Evolutionary conservation across 2,329 filamentous ascomycete genomes (phyloP), one percentile per base, ranked within the genome.

Genomic region (Daldinia sp.): DNA sequence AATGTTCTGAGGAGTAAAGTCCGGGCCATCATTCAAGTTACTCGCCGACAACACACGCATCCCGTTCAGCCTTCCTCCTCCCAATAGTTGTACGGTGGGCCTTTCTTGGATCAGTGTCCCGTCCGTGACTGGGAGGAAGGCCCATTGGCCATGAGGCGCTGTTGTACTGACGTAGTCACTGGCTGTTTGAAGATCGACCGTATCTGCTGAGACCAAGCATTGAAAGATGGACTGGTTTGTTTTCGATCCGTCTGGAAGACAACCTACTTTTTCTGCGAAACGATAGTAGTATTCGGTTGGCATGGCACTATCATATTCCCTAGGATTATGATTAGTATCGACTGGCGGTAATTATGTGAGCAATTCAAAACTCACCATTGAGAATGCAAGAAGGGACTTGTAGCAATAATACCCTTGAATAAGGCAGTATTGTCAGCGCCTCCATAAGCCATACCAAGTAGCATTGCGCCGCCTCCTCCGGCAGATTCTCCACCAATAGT

Each of bases 401-500:
- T 73, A 1, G 77, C 71, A 41, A 82, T 80, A 12, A 78, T 70
- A 18, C 76, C 84, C 5, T 74, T 78, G 74, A 89, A 89, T 0
- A 89, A 78, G 0, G 74, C 68, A 26, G 81, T 80, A 4, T 81
- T 78, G 0, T 78, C 79, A 7, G 79, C 80, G 1, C 81, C 81
- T 12, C 82, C 82, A 2, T 84, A 81, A 30, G 87, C 83, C 18
- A 85, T 80, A 33, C 83, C 82, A 12, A 84, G 82, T 35, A 86
- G 60, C 73, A 81, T 81, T 2, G 84, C 83, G 2, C 79, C 80
- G 0, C 85, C 86, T 0, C 79, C 87, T 2, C 87, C 87, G 0
- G 88, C 86, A 0, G 82, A 85, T 70, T 86, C 82, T 0, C 87
- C 87, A 73, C 81, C 82, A 28, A 88, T 82, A 0, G 85, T 87